Conservation (phyloP, 2,329 filamentous ascomycete genomes). For the Aschersonia sp. region DNA sequence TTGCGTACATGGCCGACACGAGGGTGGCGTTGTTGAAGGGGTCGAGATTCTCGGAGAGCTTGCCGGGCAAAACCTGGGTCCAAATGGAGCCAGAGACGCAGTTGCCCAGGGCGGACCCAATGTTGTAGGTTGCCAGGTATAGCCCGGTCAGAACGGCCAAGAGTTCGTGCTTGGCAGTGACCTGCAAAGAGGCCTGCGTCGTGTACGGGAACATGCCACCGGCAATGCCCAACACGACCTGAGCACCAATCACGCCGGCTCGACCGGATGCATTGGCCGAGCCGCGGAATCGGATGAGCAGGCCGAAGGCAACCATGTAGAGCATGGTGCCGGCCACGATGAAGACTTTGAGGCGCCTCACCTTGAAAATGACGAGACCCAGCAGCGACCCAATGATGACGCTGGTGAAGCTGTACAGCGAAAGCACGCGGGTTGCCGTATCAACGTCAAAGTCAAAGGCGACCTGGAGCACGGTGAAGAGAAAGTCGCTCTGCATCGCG, state of each 20-base stretch:
- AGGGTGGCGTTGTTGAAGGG: conserved; percentile 17
- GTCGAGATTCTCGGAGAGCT: conserved; percentile 30
- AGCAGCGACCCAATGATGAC: conserved; percentile 31
- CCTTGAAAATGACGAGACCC: conserved; percentile 31
- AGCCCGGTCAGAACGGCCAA: conserved; percentile 42
- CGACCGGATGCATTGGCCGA: conserved; percentile 29
- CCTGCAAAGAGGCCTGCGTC: conserved; percentile 43
- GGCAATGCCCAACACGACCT: conserved; percentile 44
- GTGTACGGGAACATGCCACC: conserved; percentile 44
- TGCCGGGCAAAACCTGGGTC: conserved; percentile 38
- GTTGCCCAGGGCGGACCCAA: conserved; percentile 42
- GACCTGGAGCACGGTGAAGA: conserved; percentile 36
- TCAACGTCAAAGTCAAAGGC: conserved; percentile 32
- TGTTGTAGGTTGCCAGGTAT: conserved; percentile 37
- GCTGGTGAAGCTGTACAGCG: conserved; percentile 34
- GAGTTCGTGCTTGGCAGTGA: conserved; percentile 38
- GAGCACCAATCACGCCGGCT: conserved; percentile 41
- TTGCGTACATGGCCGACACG: conserved; percentile 43
- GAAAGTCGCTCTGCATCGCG: conserved; percentile 33
- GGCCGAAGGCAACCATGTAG: conserved; percentile 35
- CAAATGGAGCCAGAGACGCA: conserved; percentile 47
- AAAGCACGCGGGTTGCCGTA: conserved; percentile 30
- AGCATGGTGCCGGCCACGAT: conserved; percentile 37
- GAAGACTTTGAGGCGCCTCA: conserved; percentile 37
- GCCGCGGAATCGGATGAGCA: conserved; percentile 42